Evolutionary conservation across 441 rosid species (phyloP), one percentile per base, ranked within the genome.

Genomic region (Pelargonium fulgidum): DNA sequence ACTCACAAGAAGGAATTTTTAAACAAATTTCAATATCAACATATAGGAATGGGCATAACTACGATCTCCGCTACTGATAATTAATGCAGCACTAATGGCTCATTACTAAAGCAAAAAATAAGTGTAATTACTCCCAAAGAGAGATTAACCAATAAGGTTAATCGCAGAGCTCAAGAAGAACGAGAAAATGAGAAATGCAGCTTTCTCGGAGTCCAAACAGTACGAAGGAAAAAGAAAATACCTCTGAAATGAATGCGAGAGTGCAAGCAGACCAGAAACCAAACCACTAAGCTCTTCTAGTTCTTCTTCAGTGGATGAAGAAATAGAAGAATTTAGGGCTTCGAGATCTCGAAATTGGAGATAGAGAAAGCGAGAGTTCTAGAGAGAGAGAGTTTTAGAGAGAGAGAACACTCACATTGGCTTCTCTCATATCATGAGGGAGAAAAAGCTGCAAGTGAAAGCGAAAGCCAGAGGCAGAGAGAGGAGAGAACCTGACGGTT

Each of bases 331-430:
- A 63, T 45, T 42, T 67, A 52, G 71, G 73, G 67, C 41, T 67
- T 64, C 59, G 71, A 67, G 29, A 61, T 59, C 76, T 56, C 71
- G 68, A 16, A 56, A 50, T 14, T 36, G 42, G 41, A 64, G 19
- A 42, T 17, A 58, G 17, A 54, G 59, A 33, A 17, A 69, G 61
- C 26, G 59, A 48, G 36, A 61, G 39, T 61, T 22, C 22, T 65
- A 47, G 69, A 67, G 66, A 24, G 58, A 65, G 59, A 47, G 33
- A 22, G 36, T 61, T 20, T 41, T 65, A 45, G 69, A 66, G 66
- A 22, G n/a, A n/a, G 58, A 33, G 39, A 33, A 33, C 39, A 33
- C 39, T 33, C 39, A 33, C 39, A 24, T 24, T 24, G 2, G 29
- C 29, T 24, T 24, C 29, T 33, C 39, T 33, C 39, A 33, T 33